A percentile compares a stretch with the other conserved stretches of the same genome.
Conservation (phyloP, 2,329 filamentous ascomycete species). For the Sporothrix brunneoviolacea region DNA sequence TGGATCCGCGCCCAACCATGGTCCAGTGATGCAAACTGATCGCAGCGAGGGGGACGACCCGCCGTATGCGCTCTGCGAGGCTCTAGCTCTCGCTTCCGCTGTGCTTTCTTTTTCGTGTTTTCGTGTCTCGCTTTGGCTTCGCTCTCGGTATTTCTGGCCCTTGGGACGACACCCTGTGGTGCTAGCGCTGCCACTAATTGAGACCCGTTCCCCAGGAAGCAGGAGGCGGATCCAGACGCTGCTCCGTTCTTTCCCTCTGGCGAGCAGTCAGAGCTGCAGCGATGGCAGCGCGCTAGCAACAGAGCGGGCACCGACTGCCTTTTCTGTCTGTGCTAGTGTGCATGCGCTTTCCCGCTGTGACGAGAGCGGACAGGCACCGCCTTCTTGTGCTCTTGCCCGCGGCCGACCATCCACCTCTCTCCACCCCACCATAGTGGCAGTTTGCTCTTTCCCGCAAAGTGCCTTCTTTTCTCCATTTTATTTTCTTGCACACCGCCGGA, state of each 20-base stretch:
- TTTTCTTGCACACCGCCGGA: slow-evolving; percentile 14
- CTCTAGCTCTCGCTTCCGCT: background rate
- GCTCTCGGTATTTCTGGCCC: too few relatives aligned
- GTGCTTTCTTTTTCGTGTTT: background rate
- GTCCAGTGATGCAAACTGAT: slow-evolving; percentile 2
- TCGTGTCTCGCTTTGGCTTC: too few relatives aligned
- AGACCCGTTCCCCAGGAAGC: too few relatives aligned
- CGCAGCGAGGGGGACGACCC: background rate
- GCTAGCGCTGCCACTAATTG: background rate
- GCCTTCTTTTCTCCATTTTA: background rate
- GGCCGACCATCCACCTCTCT: too few relatives aligned
- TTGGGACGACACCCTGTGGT: too few relatives aligned
- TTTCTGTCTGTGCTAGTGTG: slow-evolving; percentile 5
- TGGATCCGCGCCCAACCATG: background rate
- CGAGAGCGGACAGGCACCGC: too few relatives aligned
- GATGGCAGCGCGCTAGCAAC: too few relatives aligned
- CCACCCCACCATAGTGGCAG: slow-evolving; percentile 6
- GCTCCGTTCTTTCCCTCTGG: background rate
- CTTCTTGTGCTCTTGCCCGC: too few relatives aligned
- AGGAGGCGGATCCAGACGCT: background rate
- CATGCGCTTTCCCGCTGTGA: background rate
- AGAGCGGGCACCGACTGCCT: too few relatives aligned
- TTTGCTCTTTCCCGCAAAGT: slow-evolving; percentile 1
- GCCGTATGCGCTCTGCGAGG: too few relatives aligned
- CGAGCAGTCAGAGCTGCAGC: too few relatives aligned